Evolutionary conservation across 495 filamentous ascomycete genomes (phyloP).

Genomic region (Xylaria longipes): DNA sequence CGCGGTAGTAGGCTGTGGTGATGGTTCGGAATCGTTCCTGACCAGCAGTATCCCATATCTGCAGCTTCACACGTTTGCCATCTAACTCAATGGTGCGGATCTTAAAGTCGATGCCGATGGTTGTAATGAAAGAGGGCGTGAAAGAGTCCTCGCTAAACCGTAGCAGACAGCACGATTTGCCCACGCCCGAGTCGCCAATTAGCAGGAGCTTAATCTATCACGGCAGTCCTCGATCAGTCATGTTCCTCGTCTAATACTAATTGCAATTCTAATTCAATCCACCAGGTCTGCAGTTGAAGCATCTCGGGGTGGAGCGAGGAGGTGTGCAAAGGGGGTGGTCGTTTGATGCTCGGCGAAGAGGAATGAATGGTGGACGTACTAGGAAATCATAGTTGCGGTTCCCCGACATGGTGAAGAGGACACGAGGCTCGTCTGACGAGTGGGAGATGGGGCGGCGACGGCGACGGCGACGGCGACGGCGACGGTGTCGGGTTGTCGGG

Average conservation of each 20-base stretch:
- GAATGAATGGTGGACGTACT: constrained; percentile 59
- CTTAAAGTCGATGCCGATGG: constrained; percentile 99
- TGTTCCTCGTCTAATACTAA: not conserved
- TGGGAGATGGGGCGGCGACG: not conserved
- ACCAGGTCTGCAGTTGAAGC: not conserved
- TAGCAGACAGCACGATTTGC: constrained; percentile 97
- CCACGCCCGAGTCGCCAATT: constrained; percentile 97
- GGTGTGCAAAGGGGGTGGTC: not conserved
- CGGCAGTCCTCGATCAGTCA: not conserved
- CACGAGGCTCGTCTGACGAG: constrained; percentile 34
- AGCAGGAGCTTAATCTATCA: constrained; percentile 95
- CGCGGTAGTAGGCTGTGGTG: constrained; percentile 97
- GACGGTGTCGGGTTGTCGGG: constrained; percentile 2
- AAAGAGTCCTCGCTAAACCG: constrained; percentile 99
- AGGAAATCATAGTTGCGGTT: constrained; percentile 99
- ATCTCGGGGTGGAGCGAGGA: constrained; percentile 14
- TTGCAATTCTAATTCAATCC: not conserved
- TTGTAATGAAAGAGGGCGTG: constrained; percentile 98
- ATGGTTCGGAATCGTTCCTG: constrained; percentile 98
- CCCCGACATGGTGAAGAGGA: constrained; percentile 75
- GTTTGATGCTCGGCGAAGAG: constrained; percentile 21
- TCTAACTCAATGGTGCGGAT: constrained; percentile 98
- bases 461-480: not conserved
- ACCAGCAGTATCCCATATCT: constrained; percentile 99
- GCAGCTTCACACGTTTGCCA: constrained; percentile 96